Evolutionary conservation across 2,329 filamentous ascomycete species (phyloP), one percentile per base, ranked within the genome.

Genomic region (Curvularia sp.): DNA sequence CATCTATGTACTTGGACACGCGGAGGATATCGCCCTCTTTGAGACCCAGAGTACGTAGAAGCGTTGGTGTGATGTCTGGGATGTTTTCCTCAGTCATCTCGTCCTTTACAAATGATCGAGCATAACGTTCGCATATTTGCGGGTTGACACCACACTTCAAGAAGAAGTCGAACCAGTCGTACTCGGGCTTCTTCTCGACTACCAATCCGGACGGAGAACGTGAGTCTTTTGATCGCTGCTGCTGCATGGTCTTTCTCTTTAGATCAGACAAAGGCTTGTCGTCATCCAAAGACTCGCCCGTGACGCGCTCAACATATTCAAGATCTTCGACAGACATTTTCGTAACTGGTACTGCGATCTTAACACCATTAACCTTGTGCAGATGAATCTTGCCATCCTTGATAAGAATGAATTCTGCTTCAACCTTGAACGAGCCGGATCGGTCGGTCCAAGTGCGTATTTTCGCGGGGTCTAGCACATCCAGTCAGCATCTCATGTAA

Each of bases 121-220:
- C 89, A 73, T 99, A 99, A 53, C 95, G 87, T 78, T 98, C 94
- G 77, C 95, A 99, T 45, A 97, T 88, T 57, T 96, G 92, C 48
- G 94, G 91, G 43, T 93, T 90, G 68, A 98, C 92, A 46, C 96
- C 94, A 75, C 93, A 96, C 63, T 89, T 88, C 39, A 99, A 81
- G 83, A 99, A 99, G 80, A 99, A 98, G 74, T 97, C 93, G 72
- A 99, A 99, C 95, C 95, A 99, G 76, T 99, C 95, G 75, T 98
- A 96, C 47, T 95, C 89, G 1, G 90, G 83, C 76, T 88, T 89
- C 71, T 84, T 81, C 64, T 89, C 84, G 30, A 92, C 80, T 1
- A 84, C 84, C n/a, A 86, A 88, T 12, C 89, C 89, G 8, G 85
- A 81, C 32, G 72, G 54, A 46, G 72, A 69, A 61, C 77, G 68